Evolutionary conservation across 352 stramenopile genomes (phyloP).

Genomic region (Pythium oligandrum): DNA sequence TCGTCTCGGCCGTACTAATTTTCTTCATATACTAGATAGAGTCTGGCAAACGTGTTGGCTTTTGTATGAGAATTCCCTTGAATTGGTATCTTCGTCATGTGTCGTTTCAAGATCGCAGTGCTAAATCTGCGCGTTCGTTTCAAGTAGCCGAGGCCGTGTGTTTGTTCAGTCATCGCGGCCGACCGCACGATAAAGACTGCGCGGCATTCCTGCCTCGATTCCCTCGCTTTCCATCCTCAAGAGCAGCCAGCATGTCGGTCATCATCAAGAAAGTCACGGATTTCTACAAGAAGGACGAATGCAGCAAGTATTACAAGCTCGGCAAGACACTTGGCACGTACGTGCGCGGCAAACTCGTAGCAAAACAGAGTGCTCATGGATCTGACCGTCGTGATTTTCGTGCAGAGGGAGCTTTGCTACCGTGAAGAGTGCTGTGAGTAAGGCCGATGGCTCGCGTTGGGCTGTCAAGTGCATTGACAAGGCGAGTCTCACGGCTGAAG

Average conservation of each 20-base stretch:
- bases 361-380: neutral
- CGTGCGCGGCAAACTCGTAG: constrained; percentile 11
- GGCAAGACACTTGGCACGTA: constrained; percentile 87
- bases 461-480: constrained; percentile 87
- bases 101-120: too few species aligned
- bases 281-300: constrained; percentile 88
- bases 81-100: too few species aligned
- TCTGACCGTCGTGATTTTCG: neutral
- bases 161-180: too few species aligned
- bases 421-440: constrained; percentile 78
- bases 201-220: too few species aligned
- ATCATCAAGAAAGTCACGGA: constrained; percentile 86
- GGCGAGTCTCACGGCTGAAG: constrained; percentile 64
- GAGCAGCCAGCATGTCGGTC: constrained; percentile 34
- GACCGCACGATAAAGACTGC: too few species aligned
- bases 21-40: too few species aligned
- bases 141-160: too few species aligned
- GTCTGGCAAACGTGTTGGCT: too few species aligned
- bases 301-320: constrained; percentile 88
- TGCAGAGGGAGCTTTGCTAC: constrained; percentile 79
- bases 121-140: too few species aligned
- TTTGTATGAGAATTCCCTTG: too few species aligned
- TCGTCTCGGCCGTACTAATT: constrained; percentile 64
- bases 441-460: constrained; percentile 72
- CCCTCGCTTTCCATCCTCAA: too few species aligned